Evolutionary conservation across 805 yeast species (phyloP), one percentile per base, ranked within the genome.

Genomic region (Cyberlindnera nakhonratchasimensis): DNA sequence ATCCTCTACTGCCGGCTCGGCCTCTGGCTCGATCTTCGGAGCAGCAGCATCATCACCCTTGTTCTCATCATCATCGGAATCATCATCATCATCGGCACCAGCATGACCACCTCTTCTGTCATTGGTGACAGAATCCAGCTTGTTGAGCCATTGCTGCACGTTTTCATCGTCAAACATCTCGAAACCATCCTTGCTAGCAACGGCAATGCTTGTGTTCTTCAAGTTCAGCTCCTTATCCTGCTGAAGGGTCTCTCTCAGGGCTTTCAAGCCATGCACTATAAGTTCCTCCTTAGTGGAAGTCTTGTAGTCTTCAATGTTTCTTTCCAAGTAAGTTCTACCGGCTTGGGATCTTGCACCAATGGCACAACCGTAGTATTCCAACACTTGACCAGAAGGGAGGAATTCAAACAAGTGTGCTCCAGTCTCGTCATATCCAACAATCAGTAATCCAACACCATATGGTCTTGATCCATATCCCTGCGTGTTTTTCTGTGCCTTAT

Each of bases 311-410:
- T 86, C 88, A 59, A 82, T 73, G 53, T 83, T 82, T 61, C 96
- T 81, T 66, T 93, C 99, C 61, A 93, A 70, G 55, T 88, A 93
- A 2, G 99, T 93, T 69, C 95, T 80, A 13, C 96, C 97, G 38
- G 98, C 98, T 67, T 93, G 99, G 2, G 98, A 91, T 61, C 99
- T 79, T 9, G 99, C 98, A 35, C 99, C 99, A 58, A 93, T 88
- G 28, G 99, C 96, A 11, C 96, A 82, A 26, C 96, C 98, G 54
- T 76, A 79, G 61, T 90, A 86, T 65, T 93, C 98, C 56, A 89
- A 71, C 18, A 85, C 93, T 20, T 91, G 82, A 2, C 99, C 99
- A 8, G 95, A 83, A 14, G 99, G 99, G 62, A 86, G 91, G 67
- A 93, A 93, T 70, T 93, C 99, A 64, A 79, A 82, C 49, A 93